These are phyloP conservation scores for Ganoderma meredithae DNA, from an alignment of 1,284 basidiomycete species.

Conservation along the genomic window DNA sequence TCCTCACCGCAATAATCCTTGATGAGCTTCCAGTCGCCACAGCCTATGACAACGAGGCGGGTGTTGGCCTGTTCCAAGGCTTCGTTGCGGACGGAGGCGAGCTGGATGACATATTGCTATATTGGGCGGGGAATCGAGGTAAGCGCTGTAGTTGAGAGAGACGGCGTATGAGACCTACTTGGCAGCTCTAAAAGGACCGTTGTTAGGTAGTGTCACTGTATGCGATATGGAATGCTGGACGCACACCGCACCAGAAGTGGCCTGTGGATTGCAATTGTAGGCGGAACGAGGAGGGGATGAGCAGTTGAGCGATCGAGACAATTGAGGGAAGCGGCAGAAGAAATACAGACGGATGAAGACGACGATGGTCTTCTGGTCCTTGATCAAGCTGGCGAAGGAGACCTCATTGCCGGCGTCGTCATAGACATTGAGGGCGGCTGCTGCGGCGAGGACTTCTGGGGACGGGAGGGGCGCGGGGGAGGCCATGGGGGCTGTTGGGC, in stretches of 20 bases:
- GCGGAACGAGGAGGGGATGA: not conserved
- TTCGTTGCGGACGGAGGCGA: constrained; percentile 53
- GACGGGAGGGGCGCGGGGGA: not conserved
- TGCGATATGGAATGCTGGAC: constrained; percentile 24
- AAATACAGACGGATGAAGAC: constrained; percentile 67
- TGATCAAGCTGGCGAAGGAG: constrained; percentile 58
- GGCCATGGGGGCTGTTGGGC: constrained; percentile 11
- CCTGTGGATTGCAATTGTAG: constrained; percentile 44
- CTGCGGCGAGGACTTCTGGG: constrained; percentile 42
- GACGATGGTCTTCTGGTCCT: constrained; percentile 58
- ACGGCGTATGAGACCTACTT: constrained; percentile 41
- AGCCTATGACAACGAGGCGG: constrained; percentile 65
- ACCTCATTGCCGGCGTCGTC: constrained; percentile 53
- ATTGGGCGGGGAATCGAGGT: not conserved
- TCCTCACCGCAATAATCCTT: constrained; percentile 59
- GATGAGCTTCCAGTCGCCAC: constrained; percentile 66
- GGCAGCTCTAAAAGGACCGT: constrained; percentile 46
- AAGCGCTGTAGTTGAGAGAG: constrained; percentile 16
- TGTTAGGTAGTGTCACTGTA: constrained; percentile 6
- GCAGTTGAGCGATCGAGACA: constrained; percentile 4
- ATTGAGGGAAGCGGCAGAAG: constrained; percentile 1
- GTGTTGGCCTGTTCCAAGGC: constrained; percentile 51
- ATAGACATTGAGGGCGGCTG: constrained; percentile 49
- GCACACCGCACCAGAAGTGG: constrained; percentile 73
- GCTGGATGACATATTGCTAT: constrained; percentile 61